These are phyloP conservation scores for Beauveria rudraprayagi DNA, from an alignment of 2,329 filamentous ascomycete genomes.

Conservation along the genomic window DNA sequence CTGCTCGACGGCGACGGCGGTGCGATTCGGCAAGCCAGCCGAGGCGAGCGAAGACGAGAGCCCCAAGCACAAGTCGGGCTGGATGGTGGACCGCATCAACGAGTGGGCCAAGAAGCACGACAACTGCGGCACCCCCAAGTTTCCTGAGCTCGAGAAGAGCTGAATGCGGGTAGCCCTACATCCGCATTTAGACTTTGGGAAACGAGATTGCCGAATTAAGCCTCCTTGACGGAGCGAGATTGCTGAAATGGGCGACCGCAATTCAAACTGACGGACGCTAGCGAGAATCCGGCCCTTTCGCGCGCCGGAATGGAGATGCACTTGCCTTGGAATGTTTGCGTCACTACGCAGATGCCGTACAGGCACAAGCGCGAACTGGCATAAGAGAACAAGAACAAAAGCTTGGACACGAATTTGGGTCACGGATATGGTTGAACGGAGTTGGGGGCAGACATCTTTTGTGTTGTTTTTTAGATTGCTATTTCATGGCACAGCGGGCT, in stretches of 20 bases:
- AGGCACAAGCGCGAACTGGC: no score
- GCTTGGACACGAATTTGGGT: not conserved
- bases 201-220: not conserved
- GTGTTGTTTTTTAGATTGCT: not conserved
- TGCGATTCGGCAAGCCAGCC: conserved; percentile 32
- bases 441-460: not conserved
- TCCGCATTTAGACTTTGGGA: not conserved
- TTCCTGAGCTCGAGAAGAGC: conserved; percentile 19
- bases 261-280: not conserved
- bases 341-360: not conserved
- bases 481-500: conserved; percentile 1
- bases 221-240: not conserved
- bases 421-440: not conserved
- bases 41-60: conserved; percentile 21
- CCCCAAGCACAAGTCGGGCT: conserved; percentile 31
- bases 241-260: not conserved
- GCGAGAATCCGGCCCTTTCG: not conserved
- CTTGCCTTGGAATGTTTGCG: not conserved
- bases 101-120: conserved; percentile 31
- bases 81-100: conserved; percentile 33
- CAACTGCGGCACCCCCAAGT: conserved; percentile 25
- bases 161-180: not conserved
- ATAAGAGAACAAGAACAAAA: not conserved
- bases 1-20: conserved; percentile 27
- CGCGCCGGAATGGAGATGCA: not conserved